Evolutionary conservation across 2,329 filamentous ascomycete species (phyloP).

Genomic region (Sporothrix phasma): DNA sequence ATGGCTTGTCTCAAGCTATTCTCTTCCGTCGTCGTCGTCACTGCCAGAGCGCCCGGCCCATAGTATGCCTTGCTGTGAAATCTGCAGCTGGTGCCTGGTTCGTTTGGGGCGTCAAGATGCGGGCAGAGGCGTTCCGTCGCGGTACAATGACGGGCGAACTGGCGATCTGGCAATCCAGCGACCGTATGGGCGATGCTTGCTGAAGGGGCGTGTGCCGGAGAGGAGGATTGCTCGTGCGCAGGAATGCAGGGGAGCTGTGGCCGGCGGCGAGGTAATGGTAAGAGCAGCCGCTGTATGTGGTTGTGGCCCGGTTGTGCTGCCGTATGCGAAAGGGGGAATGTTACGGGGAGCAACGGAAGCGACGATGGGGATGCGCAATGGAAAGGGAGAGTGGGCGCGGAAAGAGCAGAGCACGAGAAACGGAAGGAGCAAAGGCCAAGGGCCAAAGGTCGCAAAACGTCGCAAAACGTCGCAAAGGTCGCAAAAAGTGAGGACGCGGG

Average conservation of each 20-base stretch:
- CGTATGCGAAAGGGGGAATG: too few relatives aligned
- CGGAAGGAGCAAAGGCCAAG: background rate
- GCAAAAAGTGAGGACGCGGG: background rate
- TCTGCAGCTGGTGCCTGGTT: background rate
- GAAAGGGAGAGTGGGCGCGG: background rate
- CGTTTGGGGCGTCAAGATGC: background rate
- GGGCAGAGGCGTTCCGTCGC: background rate
- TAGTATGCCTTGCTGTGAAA: background rate
- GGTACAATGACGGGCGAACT: background rate
- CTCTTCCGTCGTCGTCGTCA: slow-evolving; percentile 10
- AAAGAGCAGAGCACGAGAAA: background rate
- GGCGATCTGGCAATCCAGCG: background rate
- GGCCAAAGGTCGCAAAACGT: too few relatives aligned
- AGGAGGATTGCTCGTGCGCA: background rate
- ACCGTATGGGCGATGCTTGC: background rate
- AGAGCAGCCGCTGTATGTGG: background rate
- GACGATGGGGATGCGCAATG: background rate
- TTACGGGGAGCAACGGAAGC: background rate
- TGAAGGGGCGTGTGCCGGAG: background rate
- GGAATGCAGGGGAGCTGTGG: background rate
- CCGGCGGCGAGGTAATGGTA: background rate
- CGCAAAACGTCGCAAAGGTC: background rate
- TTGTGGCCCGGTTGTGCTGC: too few relatives aligned
- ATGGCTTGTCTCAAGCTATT: background rate
- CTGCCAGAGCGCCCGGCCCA: slow-evolving; percentile 1